A percentile compares a stretch with the other conserved stretches of the same genome.
Conservation (phyloP, 805 yeast species). For the Lachancea dasiensis region DNA sequence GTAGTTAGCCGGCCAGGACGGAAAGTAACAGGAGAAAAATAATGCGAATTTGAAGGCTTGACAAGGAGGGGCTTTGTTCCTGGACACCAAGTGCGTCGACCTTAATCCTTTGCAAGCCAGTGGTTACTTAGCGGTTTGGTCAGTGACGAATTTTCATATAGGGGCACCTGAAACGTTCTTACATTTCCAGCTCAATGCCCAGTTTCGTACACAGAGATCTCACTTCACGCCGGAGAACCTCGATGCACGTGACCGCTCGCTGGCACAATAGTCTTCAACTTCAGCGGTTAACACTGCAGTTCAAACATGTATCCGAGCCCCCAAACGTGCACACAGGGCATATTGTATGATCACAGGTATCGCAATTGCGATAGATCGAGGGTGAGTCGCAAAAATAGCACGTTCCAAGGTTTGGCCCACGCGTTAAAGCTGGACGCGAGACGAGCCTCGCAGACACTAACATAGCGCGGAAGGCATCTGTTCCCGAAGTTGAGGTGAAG, state of each 20-base stretch:
- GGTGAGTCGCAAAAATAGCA: conserved; percentile 8
- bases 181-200: too few species aligned
- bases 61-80: too few species aligned
- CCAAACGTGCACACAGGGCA: conserved; percentile 8
- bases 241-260: too few species aligned
- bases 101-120: too few species aligned
- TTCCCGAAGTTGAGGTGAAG: conserved; percentile 1
- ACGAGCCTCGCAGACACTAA: conserved; percentile 5
- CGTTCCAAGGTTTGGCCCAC: not conserved
- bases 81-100: too few species aligned
- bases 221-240: too few species aligned
- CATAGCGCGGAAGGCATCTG: conserved; percentile 7
- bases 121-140: too few species aligned
- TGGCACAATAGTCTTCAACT: not conserved
- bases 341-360: not conserved
- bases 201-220: too few species aligned
- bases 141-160: too few species aligned
- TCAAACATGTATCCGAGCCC: conserved; percentile 5
- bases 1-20: not conserved
- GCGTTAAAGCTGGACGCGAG: not conserved
- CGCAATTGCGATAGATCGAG: not conserved
- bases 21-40: not conserved
- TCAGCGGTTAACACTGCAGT: conserved; percentile 4
- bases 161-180: too few species aligned
- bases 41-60: too few species aligned